A percentile compares a stretch with the other conserved stretches of the same genome.
Evolutionary conservation across 352 stramenopile species (phyloP).

Genomic region (Pilasporangium apinafurcum): DNA sequence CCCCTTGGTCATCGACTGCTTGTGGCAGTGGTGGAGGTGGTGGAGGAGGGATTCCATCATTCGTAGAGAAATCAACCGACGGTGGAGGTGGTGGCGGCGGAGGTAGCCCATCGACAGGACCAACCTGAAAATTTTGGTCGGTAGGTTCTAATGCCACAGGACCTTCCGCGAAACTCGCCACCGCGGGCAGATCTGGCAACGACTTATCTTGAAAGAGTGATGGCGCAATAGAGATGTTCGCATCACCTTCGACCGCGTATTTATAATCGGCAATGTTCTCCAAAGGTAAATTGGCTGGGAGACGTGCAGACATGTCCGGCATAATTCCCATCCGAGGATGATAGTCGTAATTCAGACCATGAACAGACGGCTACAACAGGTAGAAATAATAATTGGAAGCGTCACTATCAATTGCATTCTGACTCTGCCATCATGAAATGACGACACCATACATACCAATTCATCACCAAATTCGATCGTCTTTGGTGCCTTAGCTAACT

Average conservation of each 20-base stretch:
- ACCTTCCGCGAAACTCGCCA: conserved; percentile 59
- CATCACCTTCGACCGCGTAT: conserved; percentile 48
- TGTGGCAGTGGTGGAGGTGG: conserved; percentile 44
- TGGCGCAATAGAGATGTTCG: conserved; percentile 65
- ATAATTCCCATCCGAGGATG: conserved; percentile 59
- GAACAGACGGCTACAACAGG: conserved; percentile 34
- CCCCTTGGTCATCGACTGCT: conserved; percentile 22
- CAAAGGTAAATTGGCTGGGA: conserved; percentile 74
- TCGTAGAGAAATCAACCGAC: conserved; percentile 48
- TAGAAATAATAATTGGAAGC: background rate
- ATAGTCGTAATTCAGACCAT: conserved; percentile 77
- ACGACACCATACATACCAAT: conserved; percentile 30
- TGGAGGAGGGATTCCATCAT: conserved; percentile 26
- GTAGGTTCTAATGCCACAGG: conserved; percentile 56
- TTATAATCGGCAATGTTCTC: conserved; percentile 77
- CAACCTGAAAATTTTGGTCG: conserved; percentile 50
- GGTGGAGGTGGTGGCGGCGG: conserved; percentile 56
- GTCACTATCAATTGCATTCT: too few species aligned
- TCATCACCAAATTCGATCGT: conserved; percentile 80
- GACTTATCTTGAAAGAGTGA: conserved; percentile 81
- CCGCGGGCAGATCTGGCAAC: conserved; percentile 55
- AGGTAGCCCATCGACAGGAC: conserved; percentile 52
- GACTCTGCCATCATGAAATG: too few species aligned
- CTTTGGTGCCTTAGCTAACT: conserved; percentile 69
- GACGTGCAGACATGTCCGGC: conserved; percentile 63